Conservation (phyloP, 768 basidiomycete species). For the Mycena vitilis region DNA sequence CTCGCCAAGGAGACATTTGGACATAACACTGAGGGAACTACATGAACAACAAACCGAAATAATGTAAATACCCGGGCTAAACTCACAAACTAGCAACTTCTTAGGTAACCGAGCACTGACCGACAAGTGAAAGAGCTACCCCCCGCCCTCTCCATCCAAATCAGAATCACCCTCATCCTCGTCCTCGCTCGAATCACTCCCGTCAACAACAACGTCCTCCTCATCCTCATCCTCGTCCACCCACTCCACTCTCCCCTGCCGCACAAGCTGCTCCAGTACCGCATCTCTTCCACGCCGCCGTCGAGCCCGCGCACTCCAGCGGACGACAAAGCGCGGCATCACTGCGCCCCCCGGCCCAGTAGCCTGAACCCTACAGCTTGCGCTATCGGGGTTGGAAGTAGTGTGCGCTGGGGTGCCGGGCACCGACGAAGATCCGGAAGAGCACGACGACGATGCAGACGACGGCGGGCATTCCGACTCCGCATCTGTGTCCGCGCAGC, state of each 20-base stretch:
- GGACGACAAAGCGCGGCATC: conserved; percentile 29
- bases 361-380: conserved; percentile 41
- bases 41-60: conserved; percentile 1
- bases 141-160: not conserved
- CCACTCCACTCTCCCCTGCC: conserved; percentile 40
- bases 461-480: conserved; percentile 11
- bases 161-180: not conserved
- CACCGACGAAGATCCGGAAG: conserved; percentile 6
- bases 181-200: conserved; percentile 13
- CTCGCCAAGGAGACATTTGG: no score
- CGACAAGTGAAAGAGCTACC: conserved; percentile 3
- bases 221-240: conserved; percentile 21
- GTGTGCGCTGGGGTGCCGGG: not conserved
- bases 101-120: conserved; percentile 15
- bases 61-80: conserved; percentile 10
- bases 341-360: conserved; percentile 45
- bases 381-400: not conserved
- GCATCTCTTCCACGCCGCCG: conserved; percentile 44
- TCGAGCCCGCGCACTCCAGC: conserved; percentile 7
- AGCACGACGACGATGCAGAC: conserved; percentile 19
- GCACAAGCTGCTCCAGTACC: conserved; percentile 53
- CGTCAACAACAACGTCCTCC: conserved; percentile 13
- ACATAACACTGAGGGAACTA: no score
- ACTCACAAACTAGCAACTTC: not conserved
- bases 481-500: not conserved